Conservation (phyloP, 2,329 filamentous ascomycete species). For the Sclerotiophoma versabilis region DNA sequence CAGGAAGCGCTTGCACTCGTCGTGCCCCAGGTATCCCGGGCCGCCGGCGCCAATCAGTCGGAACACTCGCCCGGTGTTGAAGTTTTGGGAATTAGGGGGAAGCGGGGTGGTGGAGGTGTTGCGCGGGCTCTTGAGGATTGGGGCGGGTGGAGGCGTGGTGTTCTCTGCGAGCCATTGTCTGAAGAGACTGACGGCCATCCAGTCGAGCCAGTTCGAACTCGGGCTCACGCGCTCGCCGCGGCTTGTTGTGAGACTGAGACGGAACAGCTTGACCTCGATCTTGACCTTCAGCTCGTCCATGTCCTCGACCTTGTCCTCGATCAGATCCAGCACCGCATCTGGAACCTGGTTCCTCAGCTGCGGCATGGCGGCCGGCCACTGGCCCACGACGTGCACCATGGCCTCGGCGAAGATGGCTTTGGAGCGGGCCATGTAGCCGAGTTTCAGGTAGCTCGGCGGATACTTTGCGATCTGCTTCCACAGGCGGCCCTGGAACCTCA, state of each 20-base stretch:
- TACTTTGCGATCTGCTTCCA: slow-evolving; percentile 99
- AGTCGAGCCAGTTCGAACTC: slow-evolving; percentile 81
- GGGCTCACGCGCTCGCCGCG: slow-evolving; percentile 85
- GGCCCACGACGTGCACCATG: slow-evolving; percentile 90
- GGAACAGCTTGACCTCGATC: slow-evolving; percentile 82
- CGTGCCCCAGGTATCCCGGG: slow-evolving; percentile 75
- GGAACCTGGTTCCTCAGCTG: slow-evolving; percentile 76
- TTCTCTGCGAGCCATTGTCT: slow-evolving; percentile 93
- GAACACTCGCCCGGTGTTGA: slow-evolving; percentile 76
- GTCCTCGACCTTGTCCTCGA: slow-evolving; percentile 95
- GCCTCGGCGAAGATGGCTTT: slow-evolving; percentile 80
- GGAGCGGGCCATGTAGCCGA: slow-evolving; percentile 84
- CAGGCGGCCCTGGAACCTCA: slow-evolving; percentile 87
- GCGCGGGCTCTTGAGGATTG: slow-evolving; percentile 54
- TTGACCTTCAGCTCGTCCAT: slow-evolving; percentile 81
- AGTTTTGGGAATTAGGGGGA: slow-evolving; percentile 39
- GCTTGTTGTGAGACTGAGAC: slow-evolving; percentile 78
- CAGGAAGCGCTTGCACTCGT: slow-evolving; percentile 89
- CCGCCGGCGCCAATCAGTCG: slow-evolving; percentile 73
- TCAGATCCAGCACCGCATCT: slow-evolving; percentile 80
- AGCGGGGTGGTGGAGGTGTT: slow-evolving; percentile 26
- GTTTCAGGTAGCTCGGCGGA: slow-evolving; percentile 86
- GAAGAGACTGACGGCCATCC: slow-evolving; percentile 87
- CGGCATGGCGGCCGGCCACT: slow-evolving; percentile 84
- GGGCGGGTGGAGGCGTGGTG: slow-evolving; percentile 73